Conservation (phyloP, 768 basidiomycete genomes). For the Lentinula raphanica region DNA sequence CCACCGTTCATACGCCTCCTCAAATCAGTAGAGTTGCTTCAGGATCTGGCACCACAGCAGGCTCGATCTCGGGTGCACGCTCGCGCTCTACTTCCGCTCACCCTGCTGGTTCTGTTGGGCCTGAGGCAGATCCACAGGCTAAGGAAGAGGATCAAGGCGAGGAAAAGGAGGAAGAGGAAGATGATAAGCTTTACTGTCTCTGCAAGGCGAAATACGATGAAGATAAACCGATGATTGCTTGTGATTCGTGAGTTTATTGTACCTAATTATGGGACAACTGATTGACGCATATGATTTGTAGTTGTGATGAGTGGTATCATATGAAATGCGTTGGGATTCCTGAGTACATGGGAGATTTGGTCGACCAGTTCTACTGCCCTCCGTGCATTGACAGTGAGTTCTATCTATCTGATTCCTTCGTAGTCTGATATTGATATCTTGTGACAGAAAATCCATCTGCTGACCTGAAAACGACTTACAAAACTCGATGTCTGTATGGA, state of each 20-base stretch:
- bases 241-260: conserved; percentile 63
- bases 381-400: conserved; percentile 68
- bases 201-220: conserved; percentile 87
- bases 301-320: conserved; percentile 96
- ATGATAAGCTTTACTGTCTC: conserved; percentile 81
- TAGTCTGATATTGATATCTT: background rate
- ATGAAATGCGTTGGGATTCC: conserved; percentile 78
- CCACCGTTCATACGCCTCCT: conserved; percentile 9
- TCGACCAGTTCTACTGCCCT: conserved; percentile 91
- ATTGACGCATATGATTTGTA: conserved; percentile 21
- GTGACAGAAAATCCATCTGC: conserved; percentile 51
- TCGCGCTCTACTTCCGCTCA: conserved; percentile 71
- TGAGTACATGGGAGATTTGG: conserved; percentile 77
- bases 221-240: conserved; percentile 88
- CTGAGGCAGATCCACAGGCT: conserved; percentile 30
- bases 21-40: conserved; percentile 10
- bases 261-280: too few species aligned
- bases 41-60: conserved; percentile 18
- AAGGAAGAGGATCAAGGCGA: conserved; percentile 42
- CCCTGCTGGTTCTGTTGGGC: conserved; percentile 41
- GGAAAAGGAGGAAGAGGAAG: conserved; percentile 41
- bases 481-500: conserved; percentile 70
- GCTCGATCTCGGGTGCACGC: conserved; percentile 34
- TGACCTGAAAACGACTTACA: conserved; percentile 72
- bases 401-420: background rate